Evolutionary conservation across 2,329 filamentous ascomycete species (phyloP), one percentile per base, ranked within the genome.

Genomic region (Colletotrichum eleusines): DNA sequence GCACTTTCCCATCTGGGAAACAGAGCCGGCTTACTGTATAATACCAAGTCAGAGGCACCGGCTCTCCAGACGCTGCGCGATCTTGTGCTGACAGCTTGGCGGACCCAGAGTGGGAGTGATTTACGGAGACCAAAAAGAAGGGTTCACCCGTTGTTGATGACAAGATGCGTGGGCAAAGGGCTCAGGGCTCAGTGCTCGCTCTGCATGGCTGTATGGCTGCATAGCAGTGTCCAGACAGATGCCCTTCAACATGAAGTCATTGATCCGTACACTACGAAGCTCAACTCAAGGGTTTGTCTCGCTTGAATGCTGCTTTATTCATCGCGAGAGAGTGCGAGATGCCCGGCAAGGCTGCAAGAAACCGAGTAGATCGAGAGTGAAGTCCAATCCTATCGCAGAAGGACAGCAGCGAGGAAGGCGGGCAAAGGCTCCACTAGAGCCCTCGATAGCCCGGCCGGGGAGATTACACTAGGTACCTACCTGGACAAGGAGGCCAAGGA

Each of bases 71-170:
- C 38, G 42, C 63, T 42, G 26, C 53, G 53, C 58, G 68, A 71
- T 71, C 64, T 53, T 46, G 53, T 54, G 38, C 28, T 71, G 64
- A 71, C 69, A 71, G 69, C 64, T 71, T 71, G 69, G 69, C 69
- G 23, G 51, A 69, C 58, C 64, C 57, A 38, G 60, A 33, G 38
- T 58, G 26, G 50, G 55, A 42, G 26, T 28, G 57, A 67, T 70
- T 57, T 50, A 67, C 63, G 51, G 18, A 70, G 7, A 35, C 40
- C 50, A 48, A 57, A 42, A 44, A 46, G 57, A 53, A 38, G 63
- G 48, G 42, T 53, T 57, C 11, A 42, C 55, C 55, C 55, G 63
- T 57, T 33, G n/a, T n/a, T n/a, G n/a, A n/a, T 40, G 20, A 35
- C 9, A 38, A 44, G 51, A 59, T 18, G 26, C 26, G 33, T n/a